phyloP scores from a whole-genome alignment of 2,329 filamentous ascomycete species.

The Byssochlamys sp. region DNA sequence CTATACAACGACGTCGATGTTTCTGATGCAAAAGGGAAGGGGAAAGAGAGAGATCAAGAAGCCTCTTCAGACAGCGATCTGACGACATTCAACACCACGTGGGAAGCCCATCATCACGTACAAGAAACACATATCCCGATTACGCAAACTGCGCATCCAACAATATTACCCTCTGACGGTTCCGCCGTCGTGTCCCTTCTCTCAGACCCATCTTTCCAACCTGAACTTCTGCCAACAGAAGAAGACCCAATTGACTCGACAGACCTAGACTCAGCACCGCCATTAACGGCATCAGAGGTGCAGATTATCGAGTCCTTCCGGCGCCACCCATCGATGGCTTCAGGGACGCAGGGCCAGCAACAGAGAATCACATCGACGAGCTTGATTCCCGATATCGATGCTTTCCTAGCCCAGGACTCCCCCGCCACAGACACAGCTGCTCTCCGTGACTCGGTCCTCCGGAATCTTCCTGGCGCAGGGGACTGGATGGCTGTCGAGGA shows the following conservation, averaged over 20 bases:
- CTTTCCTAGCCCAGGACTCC: slow-evolving; percentile 18
- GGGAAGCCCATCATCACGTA: slow-evolving; percentile 8
- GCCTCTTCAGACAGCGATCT: neutral
- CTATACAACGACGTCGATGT: neutral
- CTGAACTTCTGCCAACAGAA: slow-evolving; percentile 12
- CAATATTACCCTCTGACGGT: slow-evolving; percentile 25
- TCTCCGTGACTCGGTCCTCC: slow-evolving; percentile 22
- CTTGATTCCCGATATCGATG: slow-evolving; percentile 25
- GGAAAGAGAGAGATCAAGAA: neutral
- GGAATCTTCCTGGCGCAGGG: slow-evolving; percentile 20
- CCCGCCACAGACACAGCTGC: slow-evolving; percentile 8
- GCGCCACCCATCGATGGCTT: slow-evolving; percentile 6
- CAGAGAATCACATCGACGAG: slow-evolving; percentile 18
- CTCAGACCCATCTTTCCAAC: slow-evolving; percentile 22
- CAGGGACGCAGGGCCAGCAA: slow-evolving; percentile 1
- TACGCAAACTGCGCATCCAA: slow-evolving; percentile 1
- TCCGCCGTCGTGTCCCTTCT: slow-evolving; percentile 34
- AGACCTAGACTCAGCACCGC: slow-evolving; percentile 13
- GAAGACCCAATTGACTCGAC: slow-evolving; percentile 17
- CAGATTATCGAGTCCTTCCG: slow-evolving; percentile 24
- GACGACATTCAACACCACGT: slow-evolving; percentile 11
- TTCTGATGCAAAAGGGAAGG: slow-evolving; percentile 11
- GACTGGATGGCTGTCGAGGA: slow-evolving; percentile 28
- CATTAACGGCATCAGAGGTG: slow-evolving; percentile 18
- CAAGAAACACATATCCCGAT: neutral